A percentile compares a stretch with the other conserved stretches of the same genome.
These are phyloP conservation scores for Heliamphora pulchella DNA, from an alignment of 179 eudicot genomes.

Conservation along the genomic window DNA sequence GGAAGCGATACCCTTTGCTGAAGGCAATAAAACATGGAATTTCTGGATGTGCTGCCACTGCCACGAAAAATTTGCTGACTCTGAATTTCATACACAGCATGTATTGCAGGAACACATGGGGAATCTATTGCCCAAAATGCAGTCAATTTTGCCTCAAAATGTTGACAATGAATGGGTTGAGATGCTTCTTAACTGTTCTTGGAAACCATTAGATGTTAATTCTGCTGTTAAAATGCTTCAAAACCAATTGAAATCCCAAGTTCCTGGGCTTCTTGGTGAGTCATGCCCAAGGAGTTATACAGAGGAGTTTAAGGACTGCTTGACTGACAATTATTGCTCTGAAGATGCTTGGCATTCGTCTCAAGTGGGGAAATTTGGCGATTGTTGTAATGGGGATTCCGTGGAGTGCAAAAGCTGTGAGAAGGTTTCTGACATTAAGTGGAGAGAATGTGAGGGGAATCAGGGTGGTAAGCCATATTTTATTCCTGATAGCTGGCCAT, in stretches of 20 bases:
- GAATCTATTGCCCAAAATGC: conserved; percentile 46
- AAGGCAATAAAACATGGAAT: conserved; percentile 56
- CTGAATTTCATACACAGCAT: conserved; percentile 55
- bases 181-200: conserved; percentile 67
- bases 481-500: conserved; percentile 57
- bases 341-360: conserved; percentile 55
- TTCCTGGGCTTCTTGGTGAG: conserved; percentile 24
- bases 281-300: conserved; percentile 19
- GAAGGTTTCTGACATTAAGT: conserved; percentile 27
- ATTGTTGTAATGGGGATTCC: conserved; percentile 31
- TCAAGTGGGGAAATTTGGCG: conserved; percentile 28
- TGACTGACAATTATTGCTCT: conserved; percentile 31
- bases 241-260: conserved; percentile 36
- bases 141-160: conserved; percentile 55
- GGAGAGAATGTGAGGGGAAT: conserved; percentile 37
- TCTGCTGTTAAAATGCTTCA: conserved; percentile 61
- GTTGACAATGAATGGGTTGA: conserved; percentile 73
- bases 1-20: conserved; percentile 69
- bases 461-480: conserved; percentile 35
- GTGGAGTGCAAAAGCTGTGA: conserved; percentile 31
- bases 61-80: conserved; percentile 52
- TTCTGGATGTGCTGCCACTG: conserved; percentile 86
- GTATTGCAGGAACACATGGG: conserved; percentile 70
- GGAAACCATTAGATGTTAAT: conserved; percentile 81
- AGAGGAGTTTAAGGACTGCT: conserved; percentile 26